Evolutionary conservation across 169 alveolate genomes (phyloP).

Genomic region (Theileria sp.): DNA sequence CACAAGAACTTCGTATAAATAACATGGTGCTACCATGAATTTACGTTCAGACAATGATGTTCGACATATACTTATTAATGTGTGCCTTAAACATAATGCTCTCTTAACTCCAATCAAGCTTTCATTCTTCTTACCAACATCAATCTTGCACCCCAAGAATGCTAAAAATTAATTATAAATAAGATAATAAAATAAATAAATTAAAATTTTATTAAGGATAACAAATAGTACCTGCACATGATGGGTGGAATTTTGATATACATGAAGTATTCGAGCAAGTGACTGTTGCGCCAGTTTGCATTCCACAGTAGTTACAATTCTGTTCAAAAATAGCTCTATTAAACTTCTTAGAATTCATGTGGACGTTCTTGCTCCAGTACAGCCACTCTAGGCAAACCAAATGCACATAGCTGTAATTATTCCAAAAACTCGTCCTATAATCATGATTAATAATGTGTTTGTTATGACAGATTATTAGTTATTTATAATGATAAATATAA

Average conservation of each 20-base stretch:
- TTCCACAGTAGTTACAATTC: slow-evolving; percentile 62
- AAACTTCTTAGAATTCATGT: slow-evolving; percentile 22
- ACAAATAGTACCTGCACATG: slow-evolving; percentile 50
- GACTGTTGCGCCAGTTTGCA: slow-evolving; percentile 54
- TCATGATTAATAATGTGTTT: background rate
- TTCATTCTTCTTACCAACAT: slow-evolving; percentile 52
- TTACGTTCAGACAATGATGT: slow-evolving; percentile 52
- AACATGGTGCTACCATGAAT: slow-evolving; percentile 55
- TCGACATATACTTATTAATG: slow-evolving; percentile 35
- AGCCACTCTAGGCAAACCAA: slow-evolving; percentile 63
- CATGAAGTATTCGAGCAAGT: slow-evolving; percentile 51
- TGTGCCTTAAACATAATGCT: slow-evolving; percentile 60
- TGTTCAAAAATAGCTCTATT: slow-evolving; percentile 44
- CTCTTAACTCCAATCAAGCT: slow-evolving; percentile 32
- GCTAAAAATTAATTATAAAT: slow-evolving; percentile 2
- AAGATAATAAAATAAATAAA: background rate
- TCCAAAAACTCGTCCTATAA: slow-evolving; percentile 24
- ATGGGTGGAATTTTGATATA: slow-evolving; percentile 55
- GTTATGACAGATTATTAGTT: background rate
- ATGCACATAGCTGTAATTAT: slow-evolving; percentile 50
- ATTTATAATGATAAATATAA: background rate
- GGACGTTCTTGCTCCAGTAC: slow-evolving; percentile 24
- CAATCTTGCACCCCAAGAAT: slow-evolving; percentile 61
- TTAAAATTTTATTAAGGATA: background rate
- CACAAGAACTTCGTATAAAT: slow-evolving; percentile 51